Evolutionary conservation across 768 basidiomycete genomes (phyloP).

Genomic region (Paxillus involutus): DNA sequence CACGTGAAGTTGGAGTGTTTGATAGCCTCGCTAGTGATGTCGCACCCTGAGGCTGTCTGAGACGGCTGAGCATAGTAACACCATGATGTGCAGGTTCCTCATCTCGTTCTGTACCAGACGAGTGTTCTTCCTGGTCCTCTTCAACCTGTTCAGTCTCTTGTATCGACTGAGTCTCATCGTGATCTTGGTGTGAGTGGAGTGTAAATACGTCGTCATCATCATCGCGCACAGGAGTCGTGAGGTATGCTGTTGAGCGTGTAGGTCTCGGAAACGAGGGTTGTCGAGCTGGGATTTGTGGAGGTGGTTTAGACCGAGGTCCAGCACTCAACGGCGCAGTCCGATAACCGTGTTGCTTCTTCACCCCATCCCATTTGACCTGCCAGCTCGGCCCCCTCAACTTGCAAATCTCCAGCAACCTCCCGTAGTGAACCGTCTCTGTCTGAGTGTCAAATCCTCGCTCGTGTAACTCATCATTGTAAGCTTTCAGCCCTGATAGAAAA

Average conservation of each 20-base stretch:
- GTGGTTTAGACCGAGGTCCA: slow-evolving; percentile 11
- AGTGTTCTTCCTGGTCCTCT: slow-evolving; percentile 6
- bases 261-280: slow-evolving; percentile 16
- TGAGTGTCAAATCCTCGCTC: slow-evolving; percentile 74
- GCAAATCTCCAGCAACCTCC: slow-evolving; percentile 79
- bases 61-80: background rate
- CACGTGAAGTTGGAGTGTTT: slow-evolving; percentile 8
- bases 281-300: slow-evolving; percentile 16
- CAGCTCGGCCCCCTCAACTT: slow-evolving; percentile 79
- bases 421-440: slow-evolving; percentile 77
- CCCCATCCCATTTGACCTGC: slow-evolving; percentile 77
- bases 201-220: slow-evolving; percentile 43
- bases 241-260: slow-evolving; percentile 23
- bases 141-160: slow-evolving; percentile 18
- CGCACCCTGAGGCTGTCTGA: slow-evolving; percentile 7
- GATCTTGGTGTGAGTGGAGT: slow-evolving; percentile 43
- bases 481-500: slow-evolving; percentile 80
- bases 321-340: slow-evolving; percentile 16
- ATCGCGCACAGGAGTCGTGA: slow-evolving; percentile 29
- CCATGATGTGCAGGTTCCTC: slow-evolving; percentile 10
- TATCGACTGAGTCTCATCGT: slow-evolving; percentile 22
- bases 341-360: slow-evolving; percentile 58
- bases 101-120: slow-evolving; percentile 24
- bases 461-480: slow-evolving; percentile 76
- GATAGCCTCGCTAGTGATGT: slow-evolving; percentile 9